These are phyloP conservation scores for Trichoderma koningii DNA, from an alignment of 2,329 filamentous ascomycete genomes.

Conservation along the genomic window DNA sequence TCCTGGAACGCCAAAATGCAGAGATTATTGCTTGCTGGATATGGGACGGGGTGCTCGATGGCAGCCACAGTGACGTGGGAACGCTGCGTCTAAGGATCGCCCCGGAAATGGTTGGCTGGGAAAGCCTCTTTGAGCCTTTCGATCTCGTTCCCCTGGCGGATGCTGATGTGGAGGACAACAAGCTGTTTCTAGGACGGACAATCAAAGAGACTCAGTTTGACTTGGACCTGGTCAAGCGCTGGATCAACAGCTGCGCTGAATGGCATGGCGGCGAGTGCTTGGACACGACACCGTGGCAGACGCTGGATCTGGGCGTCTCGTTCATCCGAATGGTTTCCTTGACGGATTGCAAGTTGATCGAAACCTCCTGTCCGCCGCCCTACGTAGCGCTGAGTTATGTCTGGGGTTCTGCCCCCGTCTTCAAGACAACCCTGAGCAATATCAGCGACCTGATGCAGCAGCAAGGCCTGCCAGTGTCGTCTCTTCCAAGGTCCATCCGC, in stretches of 20 bases:
- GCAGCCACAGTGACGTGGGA: not conserved
- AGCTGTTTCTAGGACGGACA: not conserved
- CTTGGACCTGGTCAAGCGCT: not conserved
- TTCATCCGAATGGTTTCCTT: conserved; percentile 26
- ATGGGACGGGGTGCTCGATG: conserved; percentile 21
- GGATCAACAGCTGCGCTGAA: conserved; percentile 11
- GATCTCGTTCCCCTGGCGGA: conserved; percentile 15
- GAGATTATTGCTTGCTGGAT: conserved; percentile 26
- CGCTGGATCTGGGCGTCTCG: conserved; percentile 5
- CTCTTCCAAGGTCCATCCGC: conserved; percentile 21
- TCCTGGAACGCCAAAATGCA: not conserved
- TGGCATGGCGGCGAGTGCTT: conserved; percentile 23
- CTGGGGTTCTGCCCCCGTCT: conserved; percentile 16
- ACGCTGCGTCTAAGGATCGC: conserved; percentile 20
- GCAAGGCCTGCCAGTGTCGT: conserved; percentile 1
- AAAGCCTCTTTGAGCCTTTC: conserved; percentile 19
- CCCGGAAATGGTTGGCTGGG: conserved; percentile 23
- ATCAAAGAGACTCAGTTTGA: not conserved
- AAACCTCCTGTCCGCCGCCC: conserved; percentile 5
- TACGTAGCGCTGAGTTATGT: conserved; percentile 26
- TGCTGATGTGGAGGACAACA: not conserved
- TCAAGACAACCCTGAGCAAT: conserved; percentile 18
- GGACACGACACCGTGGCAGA: conserved; percentile 17
- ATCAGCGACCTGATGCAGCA: conserved; percentile 8
- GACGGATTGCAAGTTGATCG: conserved; percentile 11